These are phyloP conservation scores for Penicillium longicatenatum DNA, from an alignment of 495 filamentous ascomycete genomes.

Conservation along the genomic window DNA sequence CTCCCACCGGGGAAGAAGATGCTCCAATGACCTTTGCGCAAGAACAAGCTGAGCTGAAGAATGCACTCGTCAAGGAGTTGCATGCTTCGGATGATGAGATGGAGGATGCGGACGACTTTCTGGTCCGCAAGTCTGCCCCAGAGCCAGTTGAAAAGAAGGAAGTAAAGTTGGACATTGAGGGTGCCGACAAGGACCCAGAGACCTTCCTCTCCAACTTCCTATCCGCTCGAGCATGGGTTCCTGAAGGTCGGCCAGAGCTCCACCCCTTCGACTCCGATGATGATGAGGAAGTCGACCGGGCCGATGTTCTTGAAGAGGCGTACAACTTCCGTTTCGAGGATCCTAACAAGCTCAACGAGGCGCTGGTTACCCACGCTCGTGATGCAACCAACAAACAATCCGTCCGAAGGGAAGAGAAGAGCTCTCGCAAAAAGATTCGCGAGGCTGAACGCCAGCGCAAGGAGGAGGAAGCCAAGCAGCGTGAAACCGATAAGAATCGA, in stretches of 20 bases:
- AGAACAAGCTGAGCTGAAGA: slow-evolving; percentile 82
- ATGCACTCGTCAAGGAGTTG: slow-evolving; percentile 75
- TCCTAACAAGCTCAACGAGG: slow-evolving; percentile 78
- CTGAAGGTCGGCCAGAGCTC: slow-evolving; percentile 56
- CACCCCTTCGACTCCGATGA: slow-evolving; percentile 91
- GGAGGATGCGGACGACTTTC: slow-evolving; percentile 72
- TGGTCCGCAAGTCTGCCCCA: slow-evolving; percentile 55
- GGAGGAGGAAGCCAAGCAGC: slow-evolving; percentile 73
- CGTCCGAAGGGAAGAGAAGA: slow-evolving; percentile 80
- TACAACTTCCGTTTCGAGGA: slow-evolving; percentile 98
- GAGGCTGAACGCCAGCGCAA: slow-evolving; percentile 75
- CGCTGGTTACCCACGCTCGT: slow-evolving; percentile 82
- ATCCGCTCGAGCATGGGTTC: slow-evolving; percentile 84
- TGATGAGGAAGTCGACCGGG: slow-evolving; percentile 75
- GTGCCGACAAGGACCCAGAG: slow-evolving; percentile 88
- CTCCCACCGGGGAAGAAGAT: slow-evolving; percentile 55
- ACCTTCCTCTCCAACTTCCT: slow-evolving; percentile 88
- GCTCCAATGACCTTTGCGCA: slow-evolving; percentile 73
- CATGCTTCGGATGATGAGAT: slow-evolving; percentile 59
- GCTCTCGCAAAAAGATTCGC: slow-evolving; percentile 69
- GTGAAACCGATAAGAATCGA: slow-evolving; percentile 79
- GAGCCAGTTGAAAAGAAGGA: slow-evolving; percentile 44
- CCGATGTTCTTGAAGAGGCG: slow-evolving; percentile 87
- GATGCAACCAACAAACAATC: slow-evolving; percentile 77
- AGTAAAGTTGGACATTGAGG: slow-evolving; percentile 63